Conservation (phyloP, 179 eudicot species). For the Actinidia arguta region DNA sequence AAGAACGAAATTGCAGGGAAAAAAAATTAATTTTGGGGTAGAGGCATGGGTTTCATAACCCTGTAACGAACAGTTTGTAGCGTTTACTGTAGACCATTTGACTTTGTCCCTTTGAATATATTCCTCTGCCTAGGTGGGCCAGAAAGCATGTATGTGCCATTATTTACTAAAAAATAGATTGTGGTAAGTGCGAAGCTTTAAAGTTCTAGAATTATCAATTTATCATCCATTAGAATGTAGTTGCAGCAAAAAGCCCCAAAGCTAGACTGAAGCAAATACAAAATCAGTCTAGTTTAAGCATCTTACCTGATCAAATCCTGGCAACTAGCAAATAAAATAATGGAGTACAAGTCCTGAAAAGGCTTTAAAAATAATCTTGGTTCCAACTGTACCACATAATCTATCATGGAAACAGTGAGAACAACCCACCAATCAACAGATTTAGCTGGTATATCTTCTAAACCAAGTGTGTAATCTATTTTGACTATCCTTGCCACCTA, state of each 20-base stretch:
- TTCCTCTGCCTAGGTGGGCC: background rate
- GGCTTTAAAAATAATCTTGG: background rate
- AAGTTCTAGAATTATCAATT: slow-evolving; percentile 2
- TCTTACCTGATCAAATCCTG: background rate
- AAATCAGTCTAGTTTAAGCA: background rate
- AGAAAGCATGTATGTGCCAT: background rate
- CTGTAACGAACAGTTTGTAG: too few relatives aligned
- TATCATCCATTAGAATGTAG: background rate
- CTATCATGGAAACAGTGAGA: background rate
- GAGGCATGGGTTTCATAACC: slow-evolving; percentile 18
- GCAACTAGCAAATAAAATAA: background rate
- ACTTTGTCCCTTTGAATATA: background rate
- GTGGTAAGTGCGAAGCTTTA: background rate
- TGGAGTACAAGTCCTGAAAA: background rate
- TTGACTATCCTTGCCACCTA: slow-evolving; percentile 5
- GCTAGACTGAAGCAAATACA: background rate
- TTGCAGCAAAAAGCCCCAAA: slow-evolving; percentile 8
- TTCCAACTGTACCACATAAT: background rate
- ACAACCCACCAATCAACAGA: background rate
- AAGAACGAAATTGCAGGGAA: background rate
- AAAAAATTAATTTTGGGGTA: too few relatives aligned
- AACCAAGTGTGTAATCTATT: background rate
- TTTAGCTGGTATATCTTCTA: background rate
- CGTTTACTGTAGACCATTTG: background rate
- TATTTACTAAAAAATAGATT: slow-evolving; percentile 26